These are phyloP conservation scores for Pestalotiopsis sp. DNA, from an alignment of 2,329 filamentous ascomycete genomes.

Conservation along the genomic window DNA sequence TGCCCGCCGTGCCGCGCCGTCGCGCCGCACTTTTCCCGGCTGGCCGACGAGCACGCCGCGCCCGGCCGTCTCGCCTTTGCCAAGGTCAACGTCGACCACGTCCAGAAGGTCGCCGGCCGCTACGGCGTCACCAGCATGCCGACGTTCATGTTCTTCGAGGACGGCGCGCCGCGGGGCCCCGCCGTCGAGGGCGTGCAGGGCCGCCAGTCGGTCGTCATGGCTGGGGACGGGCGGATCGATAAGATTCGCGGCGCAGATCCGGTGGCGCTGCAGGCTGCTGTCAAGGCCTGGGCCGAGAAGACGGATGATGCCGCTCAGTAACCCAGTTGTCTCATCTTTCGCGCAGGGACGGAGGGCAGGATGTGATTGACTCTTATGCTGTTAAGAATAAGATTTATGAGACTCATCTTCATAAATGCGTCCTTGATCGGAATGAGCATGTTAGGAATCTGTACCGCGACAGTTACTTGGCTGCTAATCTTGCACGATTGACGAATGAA, in stretches of 20 bases:
- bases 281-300: background rate
- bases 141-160: constrained; percentile 42
- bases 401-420: too few relatives aligned
- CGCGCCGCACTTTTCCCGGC: constrained; percentile 53
- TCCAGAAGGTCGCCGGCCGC: constrained; percentile 48
- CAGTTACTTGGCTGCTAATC: too few relatives aligned
- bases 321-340: background rate
- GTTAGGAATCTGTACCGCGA: too few relatives aligned
- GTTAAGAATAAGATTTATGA: too few relatives aligned
- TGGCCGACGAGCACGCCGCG: constrained; percentile 40
- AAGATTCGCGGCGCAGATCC: constrained; percentile 3
- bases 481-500: too few relatives aligned
- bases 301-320: background rate
- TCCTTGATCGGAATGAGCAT: too few relatives aligned
- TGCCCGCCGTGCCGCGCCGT: constrained; percentile 63
- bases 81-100: constrained; percentile 61
- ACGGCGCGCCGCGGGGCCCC: background rate
- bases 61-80: constrained; percentile 53
- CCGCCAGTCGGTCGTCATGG: background rate
- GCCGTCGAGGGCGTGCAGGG: background rate
- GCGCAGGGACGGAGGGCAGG: background rate
- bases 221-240: constrained; percentile 8
- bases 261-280: background rate
- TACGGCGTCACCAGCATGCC: constrained; percentile 59
- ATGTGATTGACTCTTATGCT: background rate